phyloP scores from a whole-genome alignment of 306 rosid species.

The Acacia crassicarpa region DNA sequence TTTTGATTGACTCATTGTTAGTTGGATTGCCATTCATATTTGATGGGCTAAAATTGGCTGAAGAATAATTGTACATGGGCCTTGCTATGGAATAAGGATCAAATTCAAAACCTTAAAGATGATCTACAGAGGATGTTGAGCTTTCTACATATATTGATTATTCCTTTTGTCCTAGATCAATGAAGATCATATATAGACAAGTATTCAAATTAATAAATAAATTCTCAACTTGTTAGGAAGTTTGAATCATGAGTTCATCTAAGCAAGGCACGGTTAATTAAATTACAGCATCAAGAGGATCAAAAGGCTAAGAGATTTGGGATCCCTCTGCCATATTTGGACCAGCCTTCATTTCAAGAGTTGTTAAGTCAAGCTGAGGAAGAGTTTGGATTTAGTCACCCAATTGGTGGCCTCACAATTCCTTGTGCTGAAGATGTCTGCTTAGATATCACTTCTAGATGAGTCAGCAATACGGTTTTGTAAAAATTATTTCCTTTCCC shows the following conservation, averaged over 20 bases:
- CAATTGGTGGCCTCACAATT: not conserved
- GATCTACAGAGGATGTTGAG: not conserved
- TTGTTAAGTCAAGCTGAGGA: not conserved
- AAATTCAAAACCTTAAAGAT: not conserved
- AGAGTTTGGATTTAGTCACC: not conserved
- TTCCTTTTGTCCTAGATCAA: not conserved
- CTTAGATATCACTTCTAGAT: not conserved
- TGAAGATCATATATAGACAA: not conserved
- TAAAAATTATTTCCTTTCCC: too few species aligned
- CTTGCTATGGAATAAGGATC: not conserved
- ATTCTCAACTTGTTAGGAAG: not conserved
- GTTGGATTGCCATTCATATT: not conserved
- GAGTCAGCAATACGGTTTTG: not conserved
- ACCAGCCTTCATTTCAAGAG: not conserved
- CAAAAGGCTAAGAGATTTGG: not conserved
- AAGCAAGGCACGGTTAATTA: not conserved
- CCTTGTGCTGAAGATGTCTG: not conserved
- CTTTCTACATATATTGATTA: not conserved
- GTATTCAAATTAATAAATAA: not conserved
- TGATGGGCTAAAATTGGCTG: not conserved
- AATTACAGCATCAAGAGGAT: not conserved
- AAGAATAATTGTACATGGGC: not conserved
- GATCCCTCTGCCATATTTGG: not conserved
- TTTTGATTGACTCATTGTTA: not conserved
- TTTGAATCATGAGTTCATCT: not conserved